These are phyloP conservation scores for Pichia cabralensis DNA, from an alignment of 805 yeast species.

Conservation along the genomic window DNA sequence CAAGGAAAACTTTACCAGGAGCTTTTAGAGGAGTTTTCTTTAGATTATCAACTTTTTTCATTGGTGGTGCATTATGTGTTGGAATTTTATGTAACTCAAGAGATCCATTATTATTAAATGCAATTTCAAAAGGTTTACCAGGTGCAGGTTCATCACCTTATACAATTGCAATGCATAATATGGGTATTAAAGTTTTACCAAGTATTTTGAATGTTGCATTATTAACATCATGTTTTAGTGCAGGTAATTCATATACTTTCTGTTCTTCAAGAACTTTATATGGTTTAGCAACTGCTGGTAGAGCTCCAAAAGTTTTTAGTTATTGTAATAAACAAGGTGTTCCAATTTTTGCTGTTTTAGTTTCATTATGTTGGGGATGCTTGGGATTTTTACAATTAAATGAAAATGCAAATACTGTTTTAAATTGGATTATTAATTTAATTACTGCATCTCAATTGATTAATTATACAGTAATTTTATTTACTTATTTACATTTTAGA, in stretches of 20 bases:
- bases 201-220: slow-evolving; percentile 68
- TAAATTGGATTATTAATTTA: slow-evolving; percentile 63
- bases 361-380: slow-evolving; percentile 52
- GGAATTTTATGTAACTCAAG: slow-evolving; percentile 35
- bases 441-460: slow-evolving; percentile 61
- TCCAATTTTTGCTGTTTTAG: slow-evolving; percentile 53
- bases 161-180: slow-evolving; percentile 65
- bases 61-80: slow-evolving; percentile 40
- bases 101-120: slow-evolving; percentile 28
- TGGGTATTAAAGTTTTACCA: slow-evolving; percentile 58
- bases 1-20: slow-evolving; percentile 34
- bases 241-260: slow-evolving; percentile 72
- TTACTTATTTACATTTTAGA: slow-evolving; percentile 53
- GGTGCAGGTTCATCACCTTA: slow-evolving; percentile 59
- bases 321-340: slow-evolving; percentile 61
- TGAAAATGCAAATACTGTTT: slow-evolving; percentile 50
- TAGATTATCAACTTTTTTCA: slow-evolving; percentile 33
- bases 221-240: slow-evolving; percentile 65
- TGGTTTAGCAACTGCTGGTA: slow-evolving; percentile 60
- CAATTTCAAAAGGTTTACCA: slow-evolving; percentile 27
- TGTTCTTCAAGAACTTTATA: slow-evolving; percentile 59
- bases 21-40: slow-evolving; percentile 37
- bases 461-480: slow-evolving; percentile 47
- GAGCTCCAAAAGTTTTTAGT: slow-evolving; percentile 60
- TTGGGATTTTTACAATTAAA: slow-evolving; percentile 58